Base-by-base conservation (phyloP, 2,329 filamentous ascomycete species). In the Mollisiaceae sp. region DNA sequence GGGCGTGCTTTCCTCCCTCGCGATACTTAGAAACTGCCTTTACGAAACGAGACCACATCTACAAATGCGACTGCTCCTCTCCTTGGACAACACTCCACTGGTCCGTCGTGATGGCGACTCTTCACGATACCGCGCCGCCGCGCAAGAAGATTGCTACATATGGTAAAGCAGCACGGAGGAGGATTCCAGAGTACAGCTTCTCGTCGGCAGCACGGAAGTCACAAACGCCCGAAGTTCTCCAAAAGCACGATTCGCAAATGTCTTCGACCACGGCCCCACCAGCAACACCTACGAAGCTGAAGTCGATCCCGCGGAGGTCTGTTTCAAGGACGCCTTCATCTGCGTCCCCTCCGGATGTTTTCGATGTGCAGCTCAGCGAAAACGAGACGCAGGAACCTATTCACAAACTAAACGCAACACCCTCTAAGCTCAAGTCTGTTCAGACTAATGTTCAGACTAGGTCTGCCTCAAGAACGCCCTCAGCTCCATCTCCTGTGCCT, bases 131-230 rank as follows among this genome's bases (percentile, higher is more conserved):
- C 8, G 63, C 39, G 8, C 45, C 60, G 14, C 67, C 72, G 55
- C 71, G 74, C 58, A 77, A 75, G 66, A 70, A 68, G 43, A 67
- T 75, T 36, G 65, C 71, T 8, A 77, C 76, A 5, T 77, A 77
- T 67, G 76, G 76, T 1, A 77, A 76, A 63, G 58, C 73, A 36
- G 68, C 65, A 12, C 68, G 74, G 35, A 73, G 67, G 62, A 71
- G 72, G 22, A 69, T 76, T 57, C 72, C 74, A 8, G 71, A 74
- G 6, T 71, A 73, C 45, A 68, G 43, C 61, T 72, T 74, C 41
- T 50, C 65, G 32, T 67, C 69, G 36, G 55, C 65, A 20, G 59
- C 66, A 2, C 69, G 59, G 41, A 69, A 69, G 20, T 69, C 74
- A 22, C 60, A 68, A 62, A 65, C 66, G 8, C 66, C 73, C 38